A percentile compares a stretch with the other conserved stretches of the same genome.
phyloP scores from a whole-genome alignment of 2,329 filamentous ascomycete genomes.

The Madurella mycetomatis region DNA sequence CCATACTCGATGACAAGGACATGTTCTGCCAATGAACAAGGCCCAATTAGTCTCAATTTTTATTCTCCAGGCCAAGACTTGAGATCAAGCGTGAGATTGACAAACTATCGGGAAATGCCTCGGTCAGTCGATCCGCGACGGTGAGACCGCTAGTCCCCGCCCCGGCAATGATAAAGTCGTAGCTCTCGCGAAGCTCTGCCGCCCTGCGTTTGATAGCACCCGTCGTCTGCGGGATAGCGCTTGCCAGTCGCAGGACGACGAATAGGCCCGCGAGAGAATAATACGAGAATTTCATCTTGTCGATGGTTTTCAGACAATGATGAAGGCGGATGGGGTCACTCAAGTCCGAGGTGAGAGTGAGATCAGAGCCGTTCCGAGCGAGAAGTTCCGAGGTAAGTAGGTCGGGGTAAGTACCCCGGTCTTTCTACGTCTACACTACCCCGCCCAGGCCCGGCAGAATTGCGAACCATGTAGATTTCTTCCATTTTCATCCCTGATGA shows the following conservation, averaged over 20 bases:
- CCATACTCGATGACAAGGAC: conserved; percentile 26
- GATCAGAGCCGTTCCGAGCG: no score
- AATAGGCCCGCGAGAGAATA: neutral
- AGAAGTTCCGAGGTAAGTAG: neutral
- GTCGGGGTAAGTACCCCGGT: no score
- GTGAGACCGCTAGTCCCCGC: conserved; percentile 33
- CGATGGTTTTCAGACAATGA: neutral
- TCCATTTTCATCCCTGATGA: neutral
- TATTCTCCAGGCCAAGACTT: neutral
- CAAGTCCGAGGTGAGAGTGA: neutral
- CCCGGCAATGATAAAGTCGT: conserved; percentile 31
- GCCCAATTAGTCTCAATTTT: neutral
- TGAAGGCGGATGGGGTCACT: neutral
- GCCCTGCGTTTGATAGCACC: conserved; percentile 22
- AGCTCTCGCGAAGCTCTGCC: conserved; percentile 26
- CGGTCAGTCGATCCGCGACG: conserved; percentile 31
- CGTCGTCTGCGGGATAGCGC: neutral
- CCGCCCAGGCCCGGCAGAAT: neutral
- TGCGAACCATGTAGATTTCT: neutral
- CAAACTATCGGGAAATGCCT: conserved; percentile 28
- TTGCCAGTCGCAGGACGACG: neutral
- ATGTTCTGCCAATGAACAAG: neutral
- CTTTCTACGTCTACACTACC: neutral
- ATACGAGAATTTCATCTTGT: neutral
- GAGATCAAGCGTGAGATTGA: conserved; percentile 7